These are phyloP conservation scores for Ogataea nitratoaversa DNA, from an alignment of 805 yeast species.

Conservation along the genomic window DNA sequence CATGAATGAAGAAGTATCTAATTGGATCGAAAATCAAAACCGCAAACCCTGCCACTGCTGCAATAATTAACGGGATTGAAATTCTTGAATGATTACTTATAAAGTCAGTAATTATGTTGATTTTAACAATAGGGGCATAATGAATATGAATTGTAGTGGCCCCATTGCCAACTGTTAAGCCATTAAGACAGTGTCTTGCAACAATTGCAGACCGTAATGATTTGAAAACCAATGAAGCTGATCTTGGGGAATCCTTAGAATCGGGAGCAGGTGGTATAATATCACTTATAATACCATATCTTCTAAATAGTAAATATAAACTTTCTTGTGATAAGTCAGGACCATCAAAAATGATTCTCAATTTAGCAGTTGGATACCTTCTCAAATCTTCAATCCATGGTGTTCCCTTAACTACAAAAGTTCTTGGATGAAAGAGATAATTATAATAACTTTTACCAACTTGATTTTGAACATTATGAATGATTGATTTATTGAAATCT, in stretches of 20 bases:
- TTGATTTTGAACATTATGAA: constrained; percentile 30
- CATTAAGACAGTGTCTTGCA: constrained; percentile 90
- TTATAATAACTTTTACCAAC: constrained; percentile 31
- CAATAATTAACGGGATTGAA: constrained; percentile 74
- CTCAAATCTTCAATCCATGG: constrained; percentile 97
- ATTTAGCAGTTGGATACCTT: constrained; percentile 60
- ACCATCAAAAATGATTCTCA: constrained; percentile 74
- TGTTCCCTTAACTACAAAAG: constrained; percentile 76
- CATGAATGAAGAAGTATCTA: constrained; percentile 71
- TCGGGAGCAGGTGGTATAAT: constrained; percentile 55
- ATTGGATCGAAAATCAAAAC: constrained; percentile 91
- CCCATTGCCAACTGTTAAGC: constrained; percentile 49
- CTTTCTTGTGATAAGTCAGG: constrained; percentile 71
- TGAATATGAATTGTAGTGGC: constrained; percentile 69
- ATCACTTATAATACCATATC: constrained; percentile 82
- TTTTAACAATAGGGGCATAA: constrained; percentile 55
- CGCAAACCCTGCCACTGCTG: constrained; percentile 74
- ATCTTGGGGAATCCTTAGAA: constrained; percentile 41
- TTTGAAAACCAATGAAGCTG: constrained; percentile 53
- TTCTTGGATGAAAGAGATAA: constrained; percentile 47
- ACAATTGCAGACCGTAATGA: constrained; percentile 65
- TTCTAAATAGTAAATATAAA: constrained; percentile 72
- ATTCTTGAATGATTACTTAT: constrained; percentile 76
- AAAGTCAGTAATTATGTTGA: constrained; percentile 50
- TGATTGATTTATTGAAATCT: constrained; percentile 50